Base-by-base conservation (phyloP, 371 early-diverging fungal genomes). In the Syncephalastrum racemosum region DNA sequence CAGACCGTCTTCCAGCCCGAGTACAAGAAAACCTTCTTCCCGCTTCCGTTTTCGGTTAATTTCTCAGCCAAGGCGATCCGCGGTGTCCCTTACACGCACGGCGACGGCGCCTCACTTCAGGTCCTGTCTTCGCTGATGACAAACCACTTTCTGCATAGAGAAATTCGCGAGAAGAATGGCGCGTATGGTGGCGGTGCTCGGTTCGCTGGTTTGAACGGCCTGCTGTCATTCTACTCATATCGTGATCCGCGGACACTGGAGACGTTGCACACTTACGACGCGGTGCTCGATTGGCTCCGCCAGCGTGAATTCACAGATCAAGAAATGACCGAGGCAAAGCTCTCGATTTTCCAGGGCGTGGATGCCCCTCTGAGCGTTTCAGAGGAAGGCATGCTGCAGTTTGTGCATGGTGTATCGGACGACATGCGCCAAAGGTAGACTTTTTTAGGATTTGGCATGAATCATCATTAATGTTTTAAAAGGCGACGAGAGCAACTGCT, bases 111-210 rank as follows among this genome's bases (percentile, higher is more conserved):
- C 23, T 81, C 82, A 55, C 81, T 94, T 27, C 90, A 89, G 57
- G 75, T 93, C 4, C 68, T 95, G 4, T 87, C 91, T 0, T 89
- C 90, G 4, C 71, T 96, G 14, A 78, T 95, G 80, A 90, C 94
- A 6, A 82, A 82, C 60, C 81, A 91, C 55, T 95, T 81, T 72
- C 73, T 96, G 22, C 98, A 97, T 70, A 87, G 90, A 22, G 95
- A 96, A 71, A 90, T 97, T 44, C 89, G 98, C 61, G 98, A 97
- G 68, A 94, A 91, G 83, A 92, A 93, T 60, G 98, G 98, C 27
- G 98, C 98, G 6, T 98, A 98, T 71, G 97, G 96, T 15, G 97
- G 93, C 18, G 94, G 95, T 31, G 89, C 94, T 2, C 61, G 74
- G 1, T 94, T 87, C 73, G 79, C 82, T 16, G 71, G 90, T 2